Percentiles rank a stretch among this genome's conserved stretches.
Evolutionary conservation across 2,329 filamentous ascomycete species (phyloP).

Genomic region (Epichloe coenophiala): DNA sequence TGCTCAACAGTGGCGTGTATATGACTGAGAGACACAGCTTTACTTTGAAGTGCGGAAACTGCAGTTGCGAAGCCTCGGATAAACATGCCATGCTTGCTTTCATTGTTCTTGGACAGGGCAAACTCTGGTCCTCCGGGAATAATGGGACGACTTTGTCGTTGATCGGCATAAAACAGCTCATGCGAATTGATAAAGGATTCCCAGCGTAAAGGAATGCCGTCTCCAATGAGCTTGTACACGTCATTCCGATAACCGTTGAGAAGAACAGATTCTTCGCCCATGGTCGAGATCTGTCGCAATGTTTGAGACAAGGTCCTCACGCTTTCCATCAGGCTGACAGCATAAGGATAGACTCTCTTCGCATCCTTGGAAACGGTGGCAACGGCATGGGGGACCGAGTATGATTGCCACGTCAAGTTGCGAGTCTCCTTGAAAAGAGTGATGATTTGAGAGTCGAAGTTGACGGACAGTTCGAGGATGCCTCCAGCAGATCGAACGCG

Average conservation of each 20-base stretch:
- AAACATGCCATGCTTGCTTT: slow-evolving; percentile 93
- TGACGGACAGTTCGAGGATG: slow-evolving; percentile 75
- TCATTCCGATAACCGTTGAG: slow-evolving; percentile 87
- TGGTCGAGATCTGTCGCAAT: slow-evolving; percentile 65
- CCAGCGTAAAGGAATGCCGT: slow-evolving; percentile 86
- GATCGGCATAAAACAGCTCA: slow-evolving; percentile 57
- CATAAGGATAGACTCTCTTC: slow-evolving; percentile 96
- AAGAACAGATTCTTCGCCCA: slow-evolving; percentile 78
- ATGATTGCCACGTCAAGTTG: slow-evolving; percentile 90
- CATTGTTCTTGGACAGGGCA: slow-evolving; percentile 40
- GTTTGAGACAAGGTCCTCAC: slow-evolving; percentile 90
- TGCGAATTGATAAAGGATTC: slow-evolving; percentile 97
- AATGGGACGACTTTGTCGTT: slow-evolving; percentile 31
- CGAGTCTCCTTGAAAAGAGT: slow-evolving; percentile 97
- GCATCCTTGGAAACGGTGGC: slow-evolving; percentile 96
- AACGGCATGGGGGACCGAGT: slow-evolving; percentile 84
- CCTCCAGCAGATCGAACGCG: slow-evolving; percentile 86
- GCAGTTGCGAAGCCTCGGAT: slow-evolving; percentile 84
- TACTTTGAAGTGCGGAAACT: slow-evolving; percentile 76
- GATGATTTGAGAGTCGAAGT: slow-evolving; percentile 95
- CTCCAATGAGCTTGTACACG: slow-evolving; percentile 67
- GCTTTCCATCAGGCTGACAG: slow-evolving; percentile 96
- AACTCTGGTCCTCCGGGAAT: slow-evolving; percentile 26
- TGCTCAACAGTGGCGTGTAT: slow-evolving; percentile 76
- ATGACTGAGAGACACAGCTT: slow-evolving; percentile 63